These are phyloP conservation scores for Penstemon eatonii DNA, from an alignment of 257 asterid genomes.

Conservation along the genomic window DNA sequence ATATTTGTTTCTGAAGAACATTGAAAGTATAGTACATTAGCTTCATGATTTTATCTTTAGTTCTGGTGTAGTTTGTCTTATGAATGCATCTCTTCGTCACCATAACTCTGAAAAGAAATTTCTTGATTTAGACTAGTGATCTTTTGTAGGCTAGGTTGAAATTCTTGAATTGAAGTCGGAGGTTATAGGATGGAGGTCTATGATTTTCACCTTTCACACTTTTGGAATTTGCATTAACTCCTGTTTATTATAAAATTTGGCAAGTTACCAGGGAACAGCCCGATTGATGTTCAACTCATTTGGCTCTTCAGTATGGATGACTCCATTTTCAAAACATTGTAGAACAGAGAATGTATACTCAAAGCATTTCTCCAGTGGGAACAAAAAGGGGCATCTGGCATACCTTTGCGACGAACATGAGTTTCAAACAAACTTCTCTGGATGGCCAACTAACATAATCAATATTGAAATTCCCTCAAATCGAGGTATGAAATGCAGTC, in stretches of 20 bases:
- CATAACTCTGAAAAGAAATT: conserved; percentile 1
- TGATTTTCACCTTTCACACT: conserved; percentile 27
- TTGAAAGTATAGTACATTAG: conserved; percentile 11
- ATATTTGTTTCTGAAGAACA: conserved; percentile 19
- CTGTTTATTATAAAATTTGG: conserved; percentile 45
- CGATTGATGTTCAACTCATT: conserved; percentile 95
- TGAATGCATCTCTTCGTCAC: conserved; percentile 10
- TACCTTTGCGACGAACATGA: conserved; percentile 74
- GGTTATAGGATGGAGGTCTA: not conserved
- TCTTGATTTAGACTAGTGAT: conserved; percentile 17
- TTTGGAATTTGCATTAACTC: conserved; percentile 37
- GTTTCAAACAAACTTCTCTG: conserved; percentile 74
- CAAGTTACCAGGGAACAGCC: conserved; percentile 97
- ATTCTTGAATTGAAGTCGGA: conserved; percentile 7
- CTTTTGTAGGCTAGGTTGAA: conserved; percentile 23
- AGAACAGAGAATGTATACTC: conserved; percentile 67
- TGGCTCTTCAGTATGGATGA: conserved; percentile 94
- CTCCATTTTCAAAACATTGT: conserved; percentile 92
- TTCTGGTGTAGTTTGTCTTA: conserved; percentile 4
- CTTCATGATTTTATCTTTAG: conserved; percentile 19
- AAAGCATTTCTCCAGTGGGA: conserved; percentile 68
- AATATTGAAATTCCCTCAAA: conserved; percentile 81
- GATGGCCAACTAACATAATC: conserved; percentile 95
- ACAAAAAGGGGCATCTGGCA: conserved; percentile 54
- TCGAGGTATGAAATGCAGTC: conserved; percentile 53